Evolutionary conservation across 164 flowering plant genomes (phyloP).

Genomic region (Berberis vulgaris): DNA sequence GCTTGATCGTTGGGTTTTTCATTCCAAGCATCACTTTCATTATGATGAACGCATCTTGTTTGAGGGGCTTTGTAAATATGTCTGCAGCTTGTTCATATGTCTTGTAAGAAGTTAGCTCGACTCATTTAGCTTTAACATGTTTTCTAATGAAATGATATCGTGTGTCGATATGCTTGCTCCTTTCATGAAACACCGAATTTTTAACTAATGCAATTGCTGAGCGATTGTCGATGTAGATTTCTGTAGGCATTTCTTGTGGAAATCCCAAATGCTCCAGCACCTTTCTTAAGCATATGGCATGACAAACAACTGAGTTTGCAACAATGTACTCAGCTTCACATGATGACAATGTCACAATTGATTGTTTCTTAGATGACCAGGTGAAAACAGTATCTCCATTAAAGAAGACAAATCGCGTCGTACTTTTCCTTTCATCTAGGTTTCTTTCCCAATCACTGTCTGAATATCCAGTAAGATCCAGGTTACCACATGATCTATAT

Average conservation of each 20-base stretch:
- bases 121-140: neutral
- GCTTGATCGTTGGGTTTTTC: no score
- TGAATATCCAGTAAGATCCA: neutral
- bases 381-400: neutral
- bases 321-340: conserved; percentile 4
- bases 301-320: neutral
- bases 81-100: no score
- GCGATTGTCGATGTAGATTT: neutral
- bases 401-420: conserved; percentile 1
- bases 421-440: neutral
- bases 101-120: neutral
- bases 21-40: no score
- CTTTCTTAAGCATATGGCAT: neutral
- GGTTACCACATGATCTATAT: neutral
- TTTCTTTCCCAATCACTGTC: conserved; percentile 3
- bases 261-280: neutral
- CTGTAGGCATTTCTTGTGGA: neutral
- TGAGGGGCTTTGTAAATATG: no score
- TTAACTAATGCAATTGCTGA: conserved; percentile 1
- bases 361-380: conserved; percentile 4
- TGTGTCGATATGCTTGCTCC: conserved; percentile 2
- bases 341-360: neutral
- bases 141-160: neutral
- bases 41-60: no score
- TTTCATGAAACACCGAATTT: conserved; percentile 1